Conservation (phyloP, 1,139 yeast species). For the Kazachstania sp. region DNA sequence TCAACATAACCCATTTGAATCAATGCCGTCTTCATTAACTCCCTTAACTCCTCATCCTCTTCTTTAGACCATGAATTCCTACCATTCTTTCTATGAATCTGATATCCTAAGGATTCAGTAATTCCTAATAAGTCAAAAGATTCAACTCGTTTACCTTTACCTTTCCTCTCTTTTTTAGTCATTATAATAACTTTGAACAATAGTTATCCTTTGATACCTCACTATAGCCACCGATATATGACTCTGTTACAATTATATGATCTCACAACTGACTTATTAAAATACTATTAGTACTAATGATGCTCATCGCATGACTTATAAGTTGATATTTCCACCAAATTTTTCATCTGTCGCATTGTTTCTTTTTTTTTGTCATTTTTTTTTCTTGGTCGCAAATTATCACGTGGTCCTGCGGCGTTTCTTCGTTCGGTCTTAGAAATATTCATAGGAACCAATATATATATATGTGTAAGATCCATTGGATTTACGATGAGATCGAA, state of each 20-base stretch:
- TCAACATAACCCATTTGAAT: constrained; percentile 26
- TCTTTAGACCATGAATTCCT: constrained; percentile 62
- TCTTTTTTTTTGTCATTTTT: neutral
- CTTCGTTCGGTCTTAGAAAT: no score
- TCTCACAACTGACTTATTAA: no score
- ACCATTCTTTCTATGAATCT: constrained; percentile 54
- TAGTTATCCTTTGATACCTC: neutral
- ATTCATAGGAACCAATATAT: no score
- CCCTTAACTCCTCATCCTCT: constrained; percentile 46
- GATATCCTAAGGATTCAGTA: constrained; percentile 68
- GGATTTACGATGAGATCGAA: no score
- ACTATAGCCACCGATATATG: no score
- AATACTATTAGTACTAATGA: neutral
- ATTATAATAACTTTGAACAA: neutral
- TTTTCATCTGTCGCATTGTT: neutral
- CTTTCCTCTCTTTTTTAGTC: constrained; percentile 9
- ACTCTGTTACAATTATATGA: no score
- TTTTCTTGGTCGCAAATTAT: neutral
- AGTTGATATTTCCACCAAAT: neutral
- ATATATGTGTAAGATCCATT: no score
- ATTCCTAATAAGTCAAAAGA: constrained; percentile 55
- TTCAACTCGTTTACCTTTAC: constrained; percentile 23
- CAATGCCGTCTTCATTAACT: constrained; percentile 33
- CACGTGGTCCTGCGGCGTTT: no score
- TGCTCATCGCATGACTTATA: neutral